Evolutionary conservation across 495 filamentous ascomycete species (phyloP), one percentile per base, ranked within the genome.

Genomic region (Neurospora hispaniola): DNA sequence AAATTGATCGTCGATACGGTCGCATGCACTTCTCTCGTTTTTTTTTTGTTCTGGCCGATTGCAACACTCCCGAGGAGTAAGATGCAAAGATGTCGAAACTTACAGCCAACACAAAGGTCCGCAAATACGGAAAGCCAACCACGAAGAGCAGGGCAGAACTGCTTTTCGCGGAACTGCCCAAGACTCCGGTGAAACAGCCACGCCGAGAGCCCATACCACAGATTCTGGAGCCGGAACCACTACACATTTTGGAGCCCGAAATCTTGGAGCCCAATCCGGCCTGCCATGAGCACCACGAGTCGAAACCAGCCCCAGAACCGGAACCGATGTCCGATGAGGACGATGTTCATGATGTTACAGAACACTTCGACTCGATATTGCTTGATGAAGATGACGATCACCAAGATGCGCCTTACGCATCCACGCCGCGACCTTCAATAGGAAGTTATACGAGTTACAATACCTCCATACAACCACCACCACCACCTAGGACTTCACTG

Each of bases 101-200:
- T 82, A 71, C 82, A 35, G 79, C 77, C 40, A 73, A 79, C 54
- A 74, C 76, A 8, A 79, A 78, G 40, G 69, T 79, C 16, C 80
- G 84, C 9, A 83, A 81, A 78, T 85, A 86, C 75, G 84, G 84
- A 48, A 85, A 82, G 70, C 77, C 79, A 40, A 73, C 72, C 40
- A 82, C 74, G 42, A 83, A 81, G 38, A 77, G 79, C 31, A 83
- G 73, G 42, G 75, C 78, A 42, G 78, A 83, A 14, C 77, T 80
- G 59, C 74, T 83, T 68, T 85, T 86, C 72, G 80, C 79, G n/a
- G 82, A 83, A 69, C 73, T 86, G 31, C 82, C 83, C 8, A 78
- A 76, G 54, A 82, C 78, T 9, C 84, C 84, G 7, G 73, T 77
- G 39, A 78, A 77, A 27, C 69, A 73, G 42, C 71, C 70, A 54